Evolutionary conservation across 2,329 filamentous ascomycete species (phyloP), one percentile per base, ranked within the genome.

Genomic region (Hymenoscyphus albidus): DNA sequence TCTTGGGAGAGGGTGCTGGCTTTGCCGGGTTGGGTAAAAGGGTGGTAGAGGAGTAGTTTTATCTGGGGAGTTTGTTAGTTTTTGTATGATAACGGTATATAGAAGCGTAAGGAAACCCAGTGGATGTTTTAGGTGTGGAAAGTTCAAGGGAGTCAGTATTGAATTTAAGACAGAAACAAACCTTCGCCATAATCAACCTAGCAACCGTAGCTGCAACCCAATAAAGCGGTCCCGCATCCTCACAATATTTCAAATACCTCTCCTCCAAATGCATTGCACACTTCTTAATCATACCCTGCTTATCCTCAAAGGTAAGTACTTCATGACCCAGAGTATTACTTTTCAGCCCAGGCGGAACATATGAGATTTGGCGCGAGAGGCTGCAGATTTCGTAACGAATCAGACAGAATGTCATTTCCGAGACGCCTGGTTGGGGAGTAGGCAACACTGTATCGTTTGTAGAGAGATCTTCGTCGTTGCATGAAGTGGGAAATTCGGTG

Each of bases 401-500:
- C 6, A 78, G 68, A 62, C 68, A 72, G 58, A 79, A 77, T 7
- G 75, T 77, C 74, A 77, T 76, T 44, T 78, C 76, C 6, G 77
- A 78, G 54, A 74, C 73, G 12, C 76, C 77, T 44, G 64, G 61
- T 16, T 71, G 66, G 2, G 69, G 65, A 6, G 35, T 16, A 5
- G 74, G 72, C 4, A 68, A 32, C 18, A 71, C 68, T 4, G 68
- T 69, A 14, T 69, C 75, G n/a, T 74, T 70, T 0, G 78, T 77
- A 7, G 75, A 69, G 5, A 84, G 75, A 61, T 84, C 82, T 2
- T 72, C 72, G 51, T 83, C 80, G 65, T 84, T 80, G 55, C 83
- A 76, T 56, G 83, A 83, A 5, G 78, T 68, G 1, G 82, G 82
- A 9, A 80, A 70, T 62, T 77, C 80, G 0, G 87, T 88, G 70